Conservation (phyloP, 257 asterid species). For the Paulownia fortunei region DNA sequence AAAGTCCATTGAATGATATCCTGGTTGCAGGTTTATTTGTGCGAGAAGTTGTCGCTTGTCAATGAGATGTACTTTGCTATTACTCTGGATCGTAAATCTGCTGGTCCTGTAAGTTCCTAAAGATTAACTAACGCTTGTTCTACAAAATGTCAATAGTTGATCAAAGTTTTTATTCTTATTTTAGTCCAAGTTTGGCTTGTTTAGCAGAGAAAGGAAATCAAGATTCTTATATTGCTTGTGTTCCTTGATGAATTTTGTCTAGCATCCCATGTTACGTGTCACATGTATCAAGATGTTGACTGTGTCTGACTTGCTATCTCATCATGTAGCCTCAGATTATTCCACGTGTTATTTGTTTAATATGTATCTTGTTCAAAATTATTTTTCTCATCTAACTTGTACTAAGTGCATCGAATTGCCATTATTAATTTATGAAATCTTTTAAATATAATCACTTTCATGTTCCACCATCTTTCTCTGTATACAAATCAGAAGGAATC, state of each 20-base stretch:
- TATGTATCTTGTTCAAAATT: neutral
- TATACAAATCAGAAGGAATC: neutral
- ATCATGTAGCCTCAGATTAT: neutral
- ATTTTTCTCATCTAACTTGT: neutral
- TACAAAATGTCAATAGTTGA: neutral
- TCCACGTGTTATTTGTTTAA: neutral
- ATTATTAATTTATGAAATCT: neutral
- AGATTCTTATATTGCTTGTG: neutral
- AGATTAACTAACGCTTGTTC: neutral
- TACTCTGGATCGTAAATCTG: constrained; percentile 74
- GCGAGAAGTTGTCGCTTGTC: constrained; percentile 92
- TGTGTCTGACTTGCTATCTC: neutral
- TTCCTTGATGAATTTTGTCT: neutral
- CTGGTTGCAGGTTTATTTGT: constrained; percentile 78
- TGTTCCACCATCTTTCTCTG: neutral
- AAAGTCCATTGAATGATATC: constrained; percentile 19
- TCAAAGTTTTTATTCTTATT: neutral
- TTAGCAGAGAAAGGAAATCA: neutral
- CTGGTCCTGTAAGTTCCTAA: constrained; percentile 66
- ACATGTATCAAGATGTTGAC: neutral
- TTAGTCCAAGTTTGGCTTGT: neutral
- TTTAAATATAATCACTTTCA: neutral
- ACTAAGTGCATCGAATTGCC: neutral
- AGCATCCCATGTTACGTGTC: neutral
- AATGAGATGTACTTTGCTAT: constrained; percentile 99